Evolutionary conservation across 2,329 filamentous ascomycete species (phyloP).

Genomic region (Neopestalotiopsis sp.): DNA sequence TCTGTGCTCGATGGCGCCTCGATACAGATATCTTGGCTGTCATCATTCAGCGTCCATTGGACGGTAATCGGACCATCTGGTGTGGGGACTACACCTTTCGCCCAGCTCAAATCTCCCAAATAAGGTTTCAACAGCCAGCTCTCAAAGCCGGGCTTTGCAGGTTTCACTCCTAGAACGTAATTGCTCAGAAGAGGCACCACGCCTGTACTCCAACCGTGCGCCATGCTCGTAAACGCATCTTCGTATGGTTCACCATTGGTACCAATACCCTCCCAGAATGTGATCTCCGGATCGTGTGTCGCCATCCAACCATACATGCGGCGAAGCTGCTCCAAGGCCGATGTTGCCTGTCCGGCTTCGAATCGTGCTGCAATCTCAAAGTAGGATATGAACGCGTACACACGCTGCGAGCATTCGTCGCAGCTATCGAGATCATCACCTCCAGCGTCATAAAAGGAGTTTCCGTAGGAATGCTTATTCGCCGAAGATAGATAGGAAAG

Average conservation of each 20-base stretch:
- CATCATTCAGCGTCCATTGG: slow-evolving; percentile 38
- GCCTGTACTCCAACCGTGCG: slow-evolving; percentile 58
- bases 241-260: slow-evolving; percentile 47
- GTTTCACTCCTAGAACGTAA: slow-evolving; percentile 52
- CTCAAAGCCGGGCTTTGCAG: slow-evolving; percentile 47
- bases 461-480: slow-evolving; percentile 48
- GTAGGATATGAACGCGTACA: slow-evolving; percentile 58
- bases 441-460: slow-evolving; percentile 56
- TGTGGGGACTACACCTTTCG: slow-evolving; percentile 48
- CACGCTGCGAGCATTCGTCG: slow-evolving; percentile 45
- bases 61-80: slow-evolving; percentile 44
- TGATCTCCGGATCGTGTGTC: slow-evolving; percentile 48
- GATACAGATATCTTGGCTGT: slow-evolving; percentile 34
- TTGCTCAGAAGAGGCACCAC: slow-evolving; percentile 51
- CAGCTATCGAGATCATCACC: slow-evolving; percentile 32
- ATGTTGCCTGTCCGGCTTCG: slow-evolving; percentile 34
- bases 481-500: slow-evolving; percentile 44
- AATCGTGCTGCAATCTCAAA: slow-evolving; percentile 59
- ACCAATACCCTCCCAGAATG: slow-evolving; percentile 58
- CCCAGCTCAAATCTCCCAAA: slow-evolving; percentile 44
- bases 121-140: slow-evolving; percentile 46
- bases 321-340: too few relatives aligned
- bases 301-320: slow-evolving; percentile 57
- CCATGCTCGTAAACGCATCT: slow-evolving; percentile 50
- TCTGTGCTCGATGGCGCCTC: slow-evolving; percentile 35